Conservation (phyloP, 441 rosid species). For the Brassica balearica region DNA sequence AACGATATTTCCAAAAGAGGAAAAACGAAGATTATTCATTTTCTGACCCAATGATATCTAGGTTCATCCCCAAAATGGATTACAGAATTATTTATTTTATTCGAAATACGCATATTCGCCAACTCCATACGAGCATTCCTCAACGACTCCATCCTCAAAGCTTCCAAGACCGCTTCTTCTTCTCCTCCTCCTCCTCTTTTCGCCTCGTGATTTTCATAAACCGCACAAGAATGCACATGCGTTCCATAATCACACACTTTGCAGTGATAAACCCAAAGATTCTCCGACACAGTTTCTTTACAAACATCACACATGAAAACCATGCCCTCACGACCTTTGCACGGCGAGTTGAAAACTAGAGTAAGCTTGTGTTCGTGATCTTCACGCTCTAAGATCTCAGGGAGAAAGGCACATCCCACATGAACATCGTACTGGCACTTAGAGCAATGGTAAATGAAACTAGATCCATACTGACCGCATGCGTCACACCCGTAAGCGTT, state of each 20-base stretch:
- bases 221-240: slow-evolving; percentile 37
- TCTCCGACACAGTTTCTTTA: slow-evolving; percentile 19
- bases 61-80: slow-evolving; percentile 24
- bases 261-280: slow-evolving; percentile 41
- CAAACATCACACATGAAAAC: slow-evolving; percentile 31
- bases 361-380: slow-evolving; percentile 43
- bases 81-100: slow-evolving; percentile 11
- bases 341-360: slow-evolving; percentile 42
- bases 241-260: slow-evolving; percentile 40
- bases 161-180: slow-evolving; percentile 14
- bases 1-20: not conserved
- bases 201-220: not conserved
- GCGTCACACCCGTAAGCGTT: slow-evolving; percentile 46
- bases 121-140: slow-evolving; percentile 17
- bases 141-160: slow-evolving; percentile 23
- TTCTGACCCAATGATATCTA: slow-evolving; percentile 34
- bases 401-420: slow-evolving; percentile 49
- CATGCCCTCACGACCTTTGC: slow-evolving; percentile 24
- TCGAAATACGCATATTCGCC: not conserved
- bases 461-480: slow-evolving; percentile 51
- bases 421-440: slow-evolving; percentile 51
- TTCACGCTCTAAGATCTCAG: slow-evolving; percentile 42
- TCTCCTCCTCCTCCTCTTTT: not conserved
- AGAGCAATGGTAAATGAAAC: slow-evolving; percentile 54
- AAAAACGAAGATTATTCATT: not conserved